Percentiles rank a stretch among this genome's conserved stretches.
phyloP scores from a whole-genome alignment of 257 asterid species.

The Rubia yunnanensis region DNA sequence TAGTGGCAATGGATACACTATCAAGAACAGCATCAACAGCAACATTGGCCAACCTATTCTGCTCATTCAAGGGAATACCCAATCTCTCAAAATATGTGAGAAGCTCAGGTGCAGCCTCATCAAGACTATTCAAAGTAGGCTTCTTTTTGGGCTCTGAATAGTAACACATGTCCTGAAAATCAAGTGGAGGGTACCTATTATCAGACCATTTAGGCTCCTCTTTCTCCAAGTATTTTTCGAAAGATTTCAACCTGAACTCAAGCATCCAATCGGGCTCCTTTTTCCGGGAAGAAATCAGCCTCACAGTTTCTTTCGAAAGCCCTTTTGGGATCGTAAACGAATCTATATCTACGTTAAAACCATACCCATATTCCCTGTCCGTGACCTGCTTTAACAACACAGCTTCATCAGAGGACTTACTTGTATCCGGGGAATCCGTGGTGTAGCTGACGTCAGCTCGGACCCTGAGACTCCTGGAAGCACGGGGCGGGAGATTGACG shows the following conservation, averaged over 20 bases:
- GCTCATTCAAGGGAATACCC: constrained; percentile 81
- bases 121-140: constrained; percentile 73
- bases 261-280: constrained; percentile 88
- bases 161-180: constrained; percentile 70
- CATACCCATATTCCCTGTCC: constrained; percentile 83
- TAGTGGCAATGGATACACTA: constrained; percentile 90
- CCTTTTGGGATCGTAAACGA: constrained; percentile 85
- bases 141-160: constrained; percentile 90
- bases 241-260: constrained; percentile 68
- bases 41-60: constrained; percentile 82
- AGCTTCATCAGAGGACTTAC: constrained; percentile 35
- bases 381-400: constrained; percentile 66
- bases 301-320: constrained; percentile 62
- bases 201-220: constrained; percentile 94
- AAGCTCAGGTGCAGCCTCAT: constrained; percentile 88
- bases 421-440: constrained; percentile 49
- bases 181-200: constrained; percentile 57
- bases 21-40: constrained; percentile 96
- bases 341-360: constrained; percentile 75
- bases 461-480: constrained; percentile 33
- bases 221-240: constrained; percentile 52
- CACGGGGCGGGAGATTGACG: constrained; percentile 26
- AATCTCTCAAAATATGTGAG: constrained; percentile 72
- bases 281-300: constrained; percentile 71
- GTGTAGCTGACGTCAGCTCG: constrained; percentile 68